Conservation (phyloP, 2,329 filamentous ascomycete genomes). For the Pyricularia sp. region DNA sequence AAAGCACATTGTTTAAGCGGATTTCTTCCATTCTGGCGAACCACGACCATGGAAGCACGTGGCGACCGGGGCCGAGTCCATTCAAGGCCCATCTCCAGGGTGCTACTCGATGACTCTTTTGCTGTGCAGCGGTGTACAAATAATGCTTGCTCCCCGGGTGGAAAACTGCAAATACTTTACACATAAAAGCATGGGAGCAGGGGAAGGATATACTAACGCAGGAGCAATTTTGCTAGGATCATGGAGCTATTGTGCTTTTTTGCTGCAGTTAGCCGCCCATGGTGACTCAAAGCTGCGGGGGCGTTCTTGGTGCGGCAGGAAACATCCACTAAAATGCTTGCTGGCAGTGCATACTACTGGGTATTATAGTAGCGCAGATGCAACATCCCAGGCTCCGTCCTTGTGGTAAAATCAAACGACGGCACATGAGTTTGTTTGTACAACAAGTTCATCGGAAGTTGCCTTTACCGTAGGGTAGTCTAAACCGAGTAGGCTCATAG, state of each 20-base stretch:
- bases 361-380: background rate
- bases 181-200: background rate
- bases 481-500: background rate
- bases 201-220: background rate
- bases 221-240: background rate
- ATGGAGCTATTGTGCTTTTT: background rate
- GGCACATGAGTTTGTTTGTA: background rate
- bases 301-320: background rate
- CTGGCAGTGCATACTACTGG: background rate
- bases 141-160: background rate
- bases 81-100: background rate
- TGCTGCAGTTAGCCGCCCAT: background rate
- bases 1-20: background rate
- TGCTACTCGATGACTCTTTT: background rate
- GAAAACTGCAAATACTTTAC: background rate
- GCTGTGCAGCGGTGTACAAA: background rate
- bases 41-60: background rate
- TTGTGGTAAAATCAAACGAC: background rate
- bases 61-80: background rate
- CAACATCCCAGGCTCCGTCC: background rate
- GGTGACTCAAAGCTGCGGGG: constrained; percentile 1
- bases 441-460: background rate
- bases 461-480: background rate
- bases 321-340: background rate
- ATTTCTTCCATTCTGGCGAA: background rate